Conservation (phyloP, 768 basidiomycete genomes). For the Gelatoporia subvermispora region DNA sequence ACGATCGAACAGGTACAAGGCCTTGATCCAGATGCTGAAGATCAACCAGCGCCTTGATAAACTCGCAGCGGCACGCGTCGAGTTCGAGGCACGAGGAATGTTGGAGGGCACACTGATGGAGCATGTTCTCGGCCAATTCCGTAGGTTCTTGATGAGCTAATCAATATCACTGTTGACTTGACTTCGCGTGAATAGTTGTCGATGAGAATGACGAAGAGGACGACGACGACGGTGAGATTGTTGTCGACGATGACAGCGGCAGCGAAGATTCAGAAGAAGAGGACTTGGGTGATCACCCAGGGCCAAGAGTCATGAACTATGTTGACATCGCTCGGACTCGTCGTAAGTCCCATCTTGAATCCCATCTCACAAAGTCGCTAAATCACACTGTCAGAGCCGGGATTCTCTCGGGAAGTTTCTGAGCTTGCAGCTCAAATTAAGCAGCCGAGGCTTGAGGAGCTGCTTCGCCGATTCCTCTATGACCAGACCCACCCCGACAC, state of each 20-base stretch:
- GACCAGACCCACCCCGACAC: too few relatives aligned
- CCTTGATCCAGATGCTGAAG: conserved; percentile 18
- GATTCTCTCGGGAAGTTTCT: too few relatives aligned
- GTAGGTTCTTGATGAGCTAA: background rate
- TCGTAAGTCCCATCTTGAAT: too few relatives aligned
- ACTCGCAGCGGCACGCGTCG: conserved; percentile 13
- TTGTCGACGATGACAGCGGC: too few relatives aligned
- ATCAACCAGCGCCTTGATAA: conserved; percentile 21
- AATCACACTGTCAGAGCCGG: too few relatives aligned
- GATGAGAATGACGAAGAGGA: background rate
- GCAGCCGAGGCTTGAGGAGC: too few relatives aligned
- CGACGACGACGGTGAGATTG: background rate
- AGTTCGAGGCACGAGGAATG: conserved; percentile 13
- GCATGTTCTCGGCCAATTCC: background rate
- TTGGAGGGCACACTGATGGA: conserved; percentile 4
- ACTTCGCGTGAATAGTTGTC: background rate
- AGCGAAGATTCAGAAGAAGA: too few relatives aligned
- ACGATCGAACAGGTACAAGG: conserved; percentile 13
- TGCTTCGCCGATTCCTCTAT: background rate
- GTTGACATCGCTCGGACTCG: too few relatives aligned
- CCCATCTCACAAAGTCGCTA: too few relatives aligned
- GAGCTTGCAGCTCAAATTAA: too few relatives aligned
- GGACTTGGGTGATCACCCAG: too few relatives aligned
- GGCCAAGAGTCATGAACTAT: too few relatives aligned
- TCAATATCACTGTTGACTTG: background rate